Evolutionary conservation across 2,329 filamentous ascomycete species (phyloP), one percentile per base, ranked within the genome.

Genomic region (Colletotrichum sp.): DNA sequence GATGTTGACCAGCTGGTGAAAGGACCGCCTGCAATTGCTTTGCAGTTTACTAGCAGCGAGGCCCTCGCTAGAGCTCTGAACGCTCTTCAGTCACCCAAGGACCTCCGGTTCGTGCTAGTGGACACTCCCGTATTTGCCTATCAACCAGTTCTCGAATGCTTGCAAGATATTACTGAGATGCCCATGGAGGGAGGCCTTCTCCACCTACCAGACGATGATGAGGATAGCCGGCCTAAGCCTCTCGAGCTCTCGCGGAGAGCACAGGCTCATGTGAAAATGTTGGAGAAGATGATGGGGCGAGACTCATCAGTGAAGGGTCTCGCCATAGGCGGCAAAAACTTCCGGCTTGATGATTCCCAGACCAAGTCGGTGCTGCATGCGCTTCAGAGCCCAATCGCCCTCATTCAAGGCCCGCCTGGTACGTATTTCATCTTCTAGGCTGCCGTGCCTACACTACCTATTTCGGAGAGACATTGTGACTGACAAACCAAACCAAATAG

Each of bases 321-420:
- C 16, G 16, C 16, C 39, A 44, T 44, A 18, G 39, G 39, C 8
- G 16, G 16, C 16, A 44, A 44, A 44, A 9, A 9, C 39, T 44
- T 44, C 16, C 39, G 39, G 39, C 39, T 80, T 2, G 79, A 85
- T 68, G 66, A 82, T 12, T 89, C 92, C 0, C 94, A 95, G 78
- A 83, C 88, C 0, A 78, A 85, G 1, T 92, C 93, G 2, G 80
- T 95, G 1, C 76, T 91, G 4, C 82, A 87, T 18, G 90, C 91
- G 0, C 79, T 96, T 0, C 84, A 81, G 0, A 88, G 88, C 9
- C 82, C 84, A 1, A 82, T 95, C 0, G 91, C 90, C 64, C 81
- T 93, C 0, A 94, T 96, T 3, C 94, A 95, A 85, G 94, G 94
- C 0, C 94, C 94, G 2, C 94, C 94, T 78, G 94, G 92, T 91